Conservation (phyloP, 2,329 filamentous ascomycete species). For the Phialophora chinensis region DNA sequence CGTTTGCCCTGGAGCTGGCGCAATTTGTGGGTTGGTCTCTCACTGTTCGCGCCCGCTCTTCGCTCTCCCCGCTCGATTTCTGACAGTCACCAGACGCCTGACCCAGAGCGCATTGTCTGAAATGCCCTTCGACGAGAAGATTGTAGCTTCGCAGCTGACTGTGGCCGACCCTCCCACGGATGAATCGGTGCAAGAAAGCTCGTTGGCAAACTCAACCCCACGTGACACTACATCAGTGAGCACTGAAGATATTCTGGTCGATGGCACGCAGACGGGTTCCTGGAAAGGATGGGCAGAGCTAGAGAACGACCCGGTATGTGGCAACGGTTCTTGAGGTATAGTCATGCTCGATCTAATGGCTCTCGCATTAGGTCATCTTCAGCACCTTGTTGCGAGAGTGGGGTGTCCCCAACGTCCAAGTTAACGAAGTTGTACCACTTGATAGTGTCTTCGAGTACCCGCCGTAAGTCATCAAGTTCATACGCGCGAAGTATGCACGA, state of each 20-base stretch:
- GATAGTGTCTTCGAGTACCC: conserved; percentile 54
- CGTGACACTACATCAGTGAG: conserved; percentile 16
- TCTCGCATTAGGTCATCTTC: conserved; percentile 70
- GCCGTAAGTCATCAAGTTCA: conserved; percentile 54
- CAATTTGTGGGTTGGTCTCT: not conserved
- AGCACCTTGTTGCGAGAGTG: conserved; percentile 81
- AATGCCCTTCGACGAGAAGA: conserved; percentile 1
- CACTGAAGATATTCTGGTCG: conserved; percentile 11
- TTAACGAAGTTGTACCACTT: conserved; percentile 77
- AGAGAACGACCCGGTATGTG: conserved; percentile 79
- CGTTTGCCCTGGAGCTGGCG: not conserved
- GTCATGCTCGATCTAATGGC: not conserved
- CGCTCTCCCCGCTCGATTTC: not conserved
- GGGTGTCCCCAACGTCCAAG: conserved; percentile 73
- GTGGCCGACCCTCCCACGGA: not conserved
- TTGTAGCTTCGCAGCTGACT: not conserved
- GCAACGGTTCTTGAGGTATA: not conserved
- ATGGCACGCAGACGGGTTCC: conserved; percentile 3
- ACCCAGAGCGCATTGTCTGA: not conserved
- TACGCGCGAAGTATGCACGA: conserved; percentile 28
- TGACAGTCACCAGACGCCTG: not conserved
- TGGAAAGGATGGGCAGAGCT: conserved; percentile 73
- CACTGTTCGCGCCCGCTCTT: not conserved
- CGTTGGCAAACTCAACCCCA: conserved; percentile 13
- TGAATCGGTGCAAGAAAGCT: conserved; percentile 17